Evolutionary conservation across 805 yeast species (phyloP).

Genomic region (Barnettozyma populi): DNA sequence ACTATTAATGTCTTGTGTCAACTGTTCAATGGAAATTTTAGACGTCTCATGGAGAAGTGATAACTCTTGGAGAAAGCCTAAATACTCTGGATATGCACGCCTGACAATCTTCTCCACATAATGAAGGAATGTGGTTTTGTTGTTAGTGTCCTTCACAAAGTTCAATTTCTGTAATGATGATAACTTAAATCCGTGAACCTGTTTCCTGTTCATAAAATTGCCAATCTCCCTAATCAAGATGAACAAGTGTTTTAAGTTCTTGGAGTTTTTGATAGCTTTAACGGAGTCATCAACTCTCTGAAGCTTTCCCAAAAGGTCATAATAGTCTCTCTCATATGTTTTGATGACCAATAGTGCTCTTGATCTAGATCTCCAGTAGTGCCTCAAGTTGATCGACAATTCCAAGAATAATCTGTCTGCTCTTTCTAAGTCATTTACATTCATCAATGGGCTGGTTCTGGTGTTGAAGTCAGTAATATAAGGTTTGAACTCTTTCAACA

Average conservation of each 20-base stretch:
- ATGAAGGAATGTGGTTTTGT: slow-evolving; percentile 66
- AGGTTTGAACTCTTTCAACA: slow-evolving; percentile 56
- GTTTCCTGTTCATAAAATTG: slow-evolving; percentile 71
- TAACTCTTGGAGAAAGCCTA: slow-evolving; percentile 57
- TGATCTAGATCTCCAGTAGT: slow-evolving; percentile 71
- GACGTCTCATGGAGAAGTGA: slow-evolving; percentile 46
- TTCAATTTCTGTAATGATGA: slow-evolving; percentile 64
- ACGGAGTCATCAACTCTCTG: slow-evolving; percentile 56
- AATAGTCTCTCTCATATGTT: slow-evolving; percentile 60
- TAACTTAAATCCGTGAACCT: slow-evolving; percentile 65
- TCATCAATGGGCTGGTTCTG: slow-evolving; percentile 42
- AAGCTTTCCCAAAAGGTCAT: slow-evolving; percentile 52
- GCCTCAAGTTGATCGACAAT: slow-evolving; percentile 58
- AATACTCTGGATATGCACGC: slow-evolving; percentile 56
- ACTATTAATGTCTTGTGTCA: slow-evolving; percentile 54
- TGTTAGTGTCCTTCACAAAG: slow-evolving; percentile 62
- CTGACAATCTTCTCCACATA: slow-evolving; percentile 69
- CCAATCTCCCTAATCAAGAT: slow-evolving; percentile 69
- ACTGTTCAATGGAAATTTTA: slow-evolving; percentile 56
- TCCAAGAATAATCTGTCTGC: slow-evolving; percentile 68
- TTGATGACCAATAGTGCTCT: slow-evolving; percentile 50
- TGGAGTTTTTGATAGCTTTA: slow-evolving; percentile 45
- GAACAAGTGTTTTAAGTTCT: slow-evolving; percentile 50
- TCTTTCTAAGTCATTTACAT: slow-evolving; percentile 54
- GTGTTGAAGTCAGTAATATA: slow-evolving; percentile 47